Evolutionary conservation across 2,329 filamentous ascomycete genomes (phyloP).

Genomic region (Alternaria ethzedia): DNA sequence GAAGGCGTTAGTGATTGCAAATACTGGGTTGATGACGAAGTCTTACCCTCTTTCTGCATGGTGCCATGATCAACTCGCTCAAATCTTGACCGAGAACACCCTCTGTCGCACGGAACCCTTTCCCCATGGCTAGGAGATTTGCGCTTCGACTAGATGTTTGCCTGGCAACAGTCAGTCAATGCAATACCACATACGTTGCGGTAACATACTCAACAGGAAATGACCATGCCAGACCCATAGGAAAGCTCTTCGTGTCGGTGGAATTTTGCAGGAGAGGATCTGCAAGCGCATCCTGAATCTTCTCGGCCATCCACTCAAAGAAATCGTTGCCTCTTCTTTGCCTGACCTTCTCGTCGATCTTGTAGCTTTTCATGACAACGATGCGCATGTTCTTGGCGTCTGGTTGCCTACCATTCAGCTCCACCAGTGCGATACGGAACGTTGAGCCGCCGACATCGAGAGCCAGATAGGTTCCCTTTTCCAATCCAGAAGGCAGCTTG

Average conservation of each 20-base stretch:
- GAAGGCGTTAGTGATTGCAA: constrained; percentile 21
- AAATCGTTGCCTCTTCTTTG: constrained; percentile 62
- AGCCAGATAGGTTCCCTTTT: constrained; percentile 66
- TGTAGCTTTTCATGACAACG: constrained; percentile 59
- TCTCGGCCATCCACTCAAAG: constrained; percentile 71
- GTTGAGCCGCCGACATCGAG: constrained; percentile 72
- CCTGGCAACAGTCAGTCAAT: constrained; percentile 32
- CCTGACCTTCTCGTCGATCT: constrained; percentile 64
- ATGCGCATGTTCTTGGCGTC: constrained; percentile 60
- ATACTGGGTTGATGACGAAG: not conserved
- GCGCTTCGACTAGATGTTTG: constrained; percentile 67
- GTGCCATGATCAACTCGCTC: constrained; percentile 63
- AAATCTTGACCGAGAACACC: constrained; percentile 66
- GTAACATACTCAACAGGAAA: constrained; percentile 64
- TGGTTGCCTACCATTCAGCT: constrained; percentile 58
- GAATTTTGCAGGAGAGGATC: constrained; percentile 48
- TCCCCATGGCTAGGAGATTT: constrained; percentile 67
- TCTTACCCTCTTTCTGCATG: constrained; percentile 59
- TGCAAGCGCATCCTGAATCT: constrained; percentile 62
- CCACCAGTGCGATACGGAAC: constrained; percentile 66
- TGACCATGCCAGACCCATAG: constrained; percentile 70
- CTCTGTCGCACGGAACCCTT: constrained; percentile 67
- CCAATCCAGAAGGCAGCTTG: constrained; percentile 64
- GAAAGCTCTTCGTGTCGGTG: constrained; percentile 51
- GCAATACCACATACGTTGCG: not conserved